phyloP scores from a whole-genome alignment of 2,329 filamentous ascomycete species.

The Fusarium globosum region DNA sequence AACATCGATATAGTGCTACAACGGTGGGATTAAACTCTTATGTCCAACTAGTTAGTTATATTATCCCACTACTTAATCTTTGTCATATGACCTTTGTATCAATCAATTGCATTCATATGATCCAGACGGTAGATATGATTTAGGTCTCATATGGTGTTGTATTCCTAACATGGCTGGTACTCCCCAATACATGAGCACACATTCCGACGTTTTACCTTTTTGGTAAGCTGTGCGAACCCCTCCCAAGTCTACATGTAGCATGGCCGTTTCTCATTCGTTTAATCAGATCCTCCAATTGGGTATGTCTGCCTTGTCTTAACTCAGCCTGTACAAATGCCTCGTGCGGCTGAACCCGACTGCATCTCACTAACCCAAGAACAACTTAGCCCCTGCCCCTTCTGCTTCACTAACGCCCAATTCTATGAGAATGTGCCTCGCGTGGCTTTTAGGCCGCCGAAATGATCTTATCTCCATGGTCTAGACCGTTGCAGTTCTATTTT shows the following conservation, averaged over 20 bases:
- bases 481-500: background rate
- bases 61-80: no score
- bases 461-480: background rate
- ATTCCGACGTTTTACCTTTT: background rate
- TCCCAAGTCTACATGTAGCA: accelerated
- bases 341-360: conserved; percentile 27
- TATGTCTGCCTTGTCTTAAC: background rate
- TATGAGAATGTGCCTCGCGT: conserved; percentile 13
- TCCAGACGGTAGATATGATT: no score
- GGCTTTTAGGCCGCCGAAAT: conserved; percentile 11
- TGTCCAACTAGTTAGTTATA: no score
- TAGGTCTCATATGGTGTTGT: no score
- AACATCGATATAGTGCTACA: no score
- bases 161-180: no score
- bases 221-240: background rate
- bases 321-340: background rate
- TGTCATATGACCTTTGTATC: no score
- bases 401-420: background rate
- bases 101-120: no score
- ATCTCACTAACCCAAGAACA: background rate
- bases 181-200: no score
- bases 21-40: no score
- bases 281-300: accelerated
- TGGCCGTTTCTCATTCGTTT: accelerated
- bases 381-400: background rate